Evolutionary conservation across 2,329 filamentous ascomycete genomes (phyloP), one percentile per base, ranked within the genome.

Genomic region (Phoma sp.): DNA sequence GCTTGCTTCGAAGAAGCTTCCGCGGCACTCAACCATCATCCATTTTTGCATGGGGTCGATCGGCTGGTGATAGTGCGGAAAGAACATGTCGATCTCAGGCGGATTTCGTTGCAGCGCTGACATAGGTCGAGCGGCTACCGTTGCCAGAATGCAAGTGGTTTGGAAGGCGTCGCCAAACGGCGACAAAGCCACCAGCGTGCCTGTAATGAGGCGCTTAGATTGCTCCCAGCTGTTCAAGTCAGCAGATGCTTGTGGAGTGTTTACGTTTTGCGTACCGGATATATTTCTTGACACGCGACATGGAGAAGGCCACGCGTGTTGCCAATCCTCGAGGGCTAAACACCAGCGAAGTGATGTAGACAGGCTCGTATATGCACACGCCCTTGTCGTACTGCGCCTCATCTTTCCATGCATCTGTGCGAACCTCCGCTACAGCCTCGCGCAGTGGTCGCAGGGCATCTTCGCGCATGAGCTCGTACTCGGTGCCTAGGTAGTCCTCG

Each of bases 1-100:
- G 33, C 85, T 82, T 0, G 90, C 85, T 72, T 97, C 93, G 60
- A 86, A 96, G 69, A 92, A 96, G 0, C 89, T 88, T 0, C 75
- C 74, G 3, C 87, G 83, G 1, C 89, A 83, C 68, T 96, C 91
- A 0, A 96, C 77, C 90, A 96, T 96, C 10, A 93, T 74, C 72
- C 87, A 88, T 63, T 89, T 86, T 31, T 83, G 74, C 15, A 83
- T 81, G 0, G 91, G 86, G 65, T 96, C 89, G 43, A 96, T 79
- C 19, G 85, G 79, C 0, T 87, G 78, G 22, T 92, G 84, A 2
- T 84, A 77, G 7, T 82, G 74, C 0, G 84, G 83, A 77, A 92
- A 93, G 67, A 88, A 88, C 0, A 96, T 78, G 61, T 96, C 91
- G 15, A 96, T 82, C 31, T 88, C 83, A 0, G 90, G 88, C 0